Conservation (phyloP, 106 monocot species). For the Apostasia ramifera region DNA sequence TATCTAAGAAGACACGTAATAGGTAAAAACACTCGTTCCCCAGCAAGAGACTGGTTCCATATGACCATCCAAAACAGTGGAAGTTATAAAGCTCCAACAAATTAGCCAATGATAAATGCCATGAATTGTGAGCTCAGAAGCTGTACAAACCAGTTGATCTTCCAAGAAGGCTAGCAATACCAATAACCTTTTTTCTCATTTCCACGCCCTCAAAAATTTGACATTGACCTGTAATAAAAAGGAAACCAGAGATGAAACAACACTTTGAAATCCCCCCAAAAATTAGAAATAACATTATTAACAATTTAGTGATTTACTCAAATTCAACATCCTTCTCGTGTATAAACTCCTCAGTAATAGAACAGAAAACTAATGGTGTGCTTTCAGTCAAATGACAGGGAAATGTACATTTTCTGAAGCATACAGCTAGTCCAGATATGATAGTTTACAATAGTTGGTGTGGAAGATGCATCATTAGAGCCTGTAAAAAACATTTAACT, state of each 20-base stretch:
- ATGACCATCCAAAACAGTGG: neutral
- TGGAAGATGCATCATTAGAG: no score
- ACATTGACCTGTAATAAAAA: slow-evolving; percentile 41
- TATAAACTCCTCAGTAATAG: no score
- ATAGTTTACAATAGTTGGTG: no score
- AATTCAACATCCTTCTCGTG: no score
- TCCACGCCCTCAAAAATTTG: slow-evolving; percentile 45
- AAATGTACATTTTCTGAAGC: neutral
- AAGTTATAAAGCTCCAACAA: neutral
- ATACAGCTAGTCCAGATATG: neutral
- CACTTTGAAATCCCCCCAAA: neutral
- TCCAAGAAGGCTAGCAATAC: slow-evolving; percentile 51
- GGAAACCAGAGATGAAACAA: neutral
- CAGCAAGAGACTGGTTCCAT: neutral
- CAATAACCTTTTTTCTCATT: slow-evolving; percentile 33
- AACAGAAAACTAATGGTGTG: no score
- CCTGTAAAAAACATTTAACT: no score
- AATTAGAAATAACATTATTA: neutral
- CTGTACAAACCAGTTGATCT: slow-evolving; percentile 69
- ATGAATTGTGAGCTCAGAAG: slow-evolving; percentile 4
- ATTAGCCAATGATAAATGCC: neutral
- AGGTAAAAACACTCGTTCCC: neutral
- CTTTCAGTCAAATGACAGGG: neutral
- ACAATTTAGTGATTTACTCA: neutral
- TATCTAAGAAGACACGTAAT: neutral